Evolutionary conservation across 176 grass and related monocot species (phyloP).

Genomic region (Echinochloa phyllopogon): DNA sequence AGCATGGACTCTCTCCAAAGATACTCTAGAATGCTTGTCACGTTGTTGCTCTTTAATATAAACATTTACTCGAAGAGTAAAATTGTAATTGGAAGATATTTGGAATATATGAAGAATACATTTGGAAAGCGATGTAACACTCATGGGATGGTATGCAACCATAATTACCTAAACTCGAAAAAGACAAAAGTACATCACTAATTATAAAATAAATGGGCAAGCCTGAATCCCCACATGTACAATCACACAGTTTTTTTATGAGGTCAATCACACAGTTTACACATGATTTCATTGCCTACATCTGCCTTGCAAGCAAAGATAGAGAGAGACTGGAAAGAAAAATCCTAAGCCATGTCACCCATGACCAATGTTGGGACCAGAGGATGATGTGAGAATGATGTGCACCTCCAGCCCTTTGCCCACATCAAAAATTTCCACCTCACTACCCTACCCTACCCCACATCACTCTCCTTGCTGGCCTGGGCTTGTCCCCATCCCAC

Average conservation of each 20-base stretch:
- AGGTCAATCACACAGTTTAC: neutral
- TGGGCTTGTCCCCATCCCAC: neutral
- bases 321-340: neutral
- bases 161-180: neutral
- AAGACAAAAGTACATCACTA: neutral
- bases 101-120: neutral
- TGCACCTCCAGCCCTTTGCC: neutral
- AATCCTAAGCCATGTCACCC: neutral
- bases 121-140: neutral
- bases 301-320: constrained; percentile 21
- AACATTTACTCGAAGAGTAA: neutral
- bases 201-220: too few species aligned
- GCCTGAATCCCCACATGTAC: neutral
- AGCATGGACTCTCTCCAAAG: too few species aligned
- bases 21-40: too few species aligned
- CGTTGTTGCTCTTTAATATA: too few species aligned
- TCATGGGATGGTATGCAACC: too few species aligned
- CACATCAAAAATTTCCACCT: constrained; percentile 4
- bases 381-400: constrained; percentile 65
- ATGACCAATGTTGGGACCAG: neutral
- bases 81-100: neutral
- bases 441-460: constrained; percentile 4
- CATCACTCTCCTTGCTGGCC: neutral
- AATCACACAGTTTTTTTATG: neutral
- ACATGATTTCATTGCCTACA: neutral